Conservation (phyloP, 2,329 filamentous ascomycete genomes). For the Penicillium sp. region DNA sequence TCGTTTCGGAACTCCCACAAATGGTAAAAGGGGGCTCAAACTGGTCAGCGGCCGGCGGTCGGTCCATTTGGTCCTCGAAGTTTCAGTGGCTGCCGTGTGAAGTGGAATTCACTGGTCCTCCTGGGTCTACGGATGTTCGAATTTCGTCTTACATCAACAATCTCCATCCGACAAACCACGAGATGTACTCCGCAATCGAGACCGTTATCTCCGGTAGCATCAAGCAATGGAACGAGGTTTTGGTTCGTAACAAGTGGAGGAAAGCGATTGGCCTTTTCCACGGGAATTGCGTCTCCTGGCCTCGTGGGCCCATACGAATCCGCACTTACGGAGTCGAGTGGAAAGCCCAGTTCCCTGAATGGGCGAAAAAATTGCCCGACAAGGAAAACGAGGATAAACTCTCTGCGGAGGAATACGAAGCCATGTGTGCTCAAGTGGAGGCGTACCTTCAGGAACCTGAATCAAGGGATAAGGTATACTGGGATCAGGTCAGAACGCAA, state of each 20-base stretch:
- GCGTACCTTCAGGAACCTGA: conserved; percentile 4
- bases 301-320: conserved; percentile 2
- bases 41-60: background rate
- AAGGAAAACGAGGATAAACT: background rate
- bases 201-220: background rate
- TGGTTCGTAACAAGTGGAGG: background rate
- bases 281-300: background rate
- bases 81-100: conserved; percentile 15
- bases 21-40: background rate
- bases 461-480: conserved; percentile 4
- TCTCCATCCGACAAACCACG: conserved; percentile 3
- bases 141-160: conserved; percentile 8
- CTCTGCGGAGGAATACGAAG: conserved; percentile 5
- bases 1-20: background rate
- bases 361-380: conserved; percentile 1
- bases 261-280: background rate
- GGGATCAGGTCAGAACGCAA: background rate
- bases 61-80: conserved; percentile 3
- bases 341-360: conserved; percentile 4
- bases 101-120: conserved; percentile 8
- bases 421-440: conserved; percentile 4
- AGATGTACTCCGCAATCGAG: conserved; percentile 5
- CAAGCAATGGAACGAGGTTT: conserved; percentile 6
- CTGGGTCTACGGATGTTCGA: conserved; percentile 6
- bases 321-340: conserved; percentile 10